phyloP scores from a whole-genome alignment of 2,329 filamentous ascomycete genomes.

The Arthrocladium fulminans region DNA sequence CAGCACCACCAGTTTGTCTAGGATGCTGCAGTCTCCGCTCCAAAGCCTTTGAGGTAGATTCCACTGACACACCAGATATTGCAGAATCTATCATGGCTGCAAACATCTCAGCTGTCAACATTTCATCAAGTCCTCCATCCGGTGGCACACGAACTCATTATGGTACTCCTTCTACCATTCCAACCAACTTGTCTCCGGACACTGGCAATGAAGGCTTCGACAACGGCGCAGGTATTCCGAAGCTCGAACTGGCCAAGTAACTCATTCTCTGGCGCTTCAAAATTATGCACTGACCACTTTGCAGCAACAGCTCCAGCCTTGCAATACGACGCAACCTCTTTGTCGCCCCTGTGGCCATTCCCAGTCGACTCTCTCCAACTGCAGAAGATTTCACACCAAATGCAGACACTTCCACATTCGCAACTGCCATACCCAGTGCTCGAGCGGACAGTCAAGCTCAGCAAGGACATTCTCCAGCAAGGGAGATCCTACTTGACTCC shows the following conservation, averaged over 20 bases:
- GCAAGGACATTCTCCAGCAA: not conserved
- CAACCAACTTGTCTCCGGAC: constrained; percentile 57
- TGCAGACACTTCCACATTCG: not conserved
- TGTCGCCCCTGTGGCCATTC: constrained; percentile 27
- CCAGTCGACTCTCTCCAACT: constrained; percentile 18
- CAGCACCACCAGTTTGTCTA: too few relatives aligned
- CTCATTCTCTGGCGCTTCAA: not conserved
- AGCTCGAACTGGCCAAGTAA: constrained; percentile 1
- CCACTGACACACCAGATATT: not conserved
- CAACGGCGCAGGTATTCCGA: not conserved
- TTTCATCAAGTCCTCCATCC: constrained; percentile 5
- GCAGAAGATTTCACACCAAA: constrained; percentile 19
- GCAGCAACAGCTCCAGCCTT: not conserved
- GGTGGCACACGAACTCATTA: constrained; percentile 35
- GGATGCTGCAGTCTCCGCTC: too few relatives aligned
- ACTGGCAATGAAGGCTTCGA: constrained; percentile 27
- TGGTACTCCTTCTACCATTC: constrained; percentile 55
- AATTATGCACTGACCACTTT: not conserved
- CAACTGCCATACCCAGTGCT: not conserved
- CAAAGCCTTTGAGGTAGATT: not conserved
- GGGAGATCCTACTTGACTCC: not conserved
- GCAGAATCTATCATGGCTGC: not conserved
- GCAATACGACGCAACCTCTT: constrained; percentile 24
- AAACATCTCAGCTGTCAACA: not conserved
- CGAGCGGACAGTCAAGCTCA: not conserved